Base-by-base conservation (phyloP, 2,329 filamentous ascomycete species). In the Albifimbria verrucaria region DNA sequence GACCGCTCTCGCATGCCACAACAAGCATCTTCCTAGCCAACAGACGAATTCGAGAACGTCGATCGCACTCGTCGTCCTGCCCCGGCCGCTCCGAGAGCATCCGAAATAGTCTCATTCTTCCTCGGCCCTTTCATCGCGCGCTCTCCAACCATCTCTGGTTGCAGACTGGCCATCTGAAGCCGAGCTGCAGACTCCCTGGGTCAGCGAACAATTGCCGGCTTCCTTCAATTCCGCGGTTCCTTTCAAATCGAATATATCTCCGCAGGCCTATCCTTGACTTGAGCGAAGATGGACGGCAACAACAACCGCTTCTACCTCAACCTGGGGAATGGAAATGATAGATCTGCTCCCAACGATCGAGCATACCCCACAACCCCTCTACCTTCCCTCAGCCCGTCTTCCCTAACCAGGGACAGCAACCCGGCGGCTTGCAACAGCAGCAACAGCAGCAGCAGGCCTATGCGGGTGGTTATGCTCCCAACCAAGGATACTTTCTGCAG, bases 341-440 rank as follows among this genome's bases (percentile, higher is more conserved):
- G 85, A 64, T 80, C 85, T 56, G 72, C 82, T 52, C 65, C 72
- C 64, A 80, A 78, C 69, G 87, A 88, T 69, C 81, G 87, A 68
- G 78, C 85, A 60, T 92, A 90, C 78, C 89, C 88, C 62, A 92
- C 93, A 50, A 97, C 93, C 10, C 93, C 50, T 97, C 93, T 59
- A 96, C 92, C 54, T 97, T 97, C 68, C 93, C 93, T 12, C 93
- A 97, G 75, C 92, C 92, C 55, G 89, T 96, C 69, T 83, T 81
- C 60, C 75, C 78, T 53, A 64, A 67, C 50, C 51, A 52, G 2
- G 45, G 50, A 9, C 49, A 61, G 53, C 60, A 61, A 41, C 60
- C 59, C 49, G 64, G 63, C 41, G 67, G 71, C 57, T 62, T 68
- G 48, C 66, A 67, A 48, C 70, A 72, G 53, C 32, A 68, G 50